A percentile compares a stretch with the other conserved stretches of the same genome.
Evolutionary conservation across 768 basidiomycete species (phyloP).

Genomic region (Tricholoma sp.): DNA sequence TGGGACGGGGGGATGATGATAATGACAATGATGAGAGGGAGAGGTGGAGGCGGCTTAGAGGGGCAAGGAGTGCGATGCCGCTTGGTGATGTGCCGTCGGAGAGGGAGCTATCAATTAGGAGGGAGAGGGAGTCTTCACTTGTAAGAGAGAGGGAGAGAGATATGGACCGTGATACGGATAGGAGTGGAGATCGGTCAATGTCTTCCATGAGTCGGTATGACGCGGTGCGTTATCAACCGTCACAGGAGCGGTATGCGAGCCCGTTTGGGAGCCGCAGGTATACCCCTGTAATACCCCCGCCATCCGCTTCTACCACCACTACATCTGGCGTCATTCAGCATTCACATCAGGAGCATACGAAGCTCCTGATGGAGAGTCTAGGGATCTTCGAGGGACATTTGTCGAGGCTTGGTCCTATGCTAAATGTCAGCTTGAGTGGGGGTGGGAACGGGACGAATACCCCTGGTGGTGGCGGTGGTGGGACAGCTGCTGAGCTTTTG

Average conservation of each 20-base stretch:
- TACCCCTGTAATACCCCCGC: not conserved
- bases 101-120: constrained; percentile 10
- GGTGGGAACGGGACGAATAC: not conserved
- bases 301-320: constrained; percentile 2
- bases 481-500: constrained; percentile 48
- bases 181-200: constrained; percentile 12
- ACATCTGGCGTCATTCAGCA: constrained; percentile 12
- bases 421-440: constrained; percentile 14
- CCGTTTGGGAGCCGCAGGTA: constrained; percentile 22
- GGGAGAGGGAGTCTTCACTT: constrained; percentile 6
- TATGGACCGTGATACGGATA: constrained; percentile 14
- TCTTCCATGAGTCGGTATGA: constrained; percentile 19
- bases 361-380: constrained; percentile 67
- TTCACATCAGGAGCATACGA: constrained; percentile 51
- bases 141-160: constrained; percentile 12
- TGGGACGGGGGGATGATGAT: constrained; percentile 20
- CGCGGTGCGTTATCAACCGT: not conserved
- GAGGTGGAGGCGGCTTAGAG: not conserved
- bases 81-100: constrained; percentile 2
- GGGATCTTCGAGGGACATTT: constrained; percentile 66
- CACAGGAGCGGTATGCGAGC: constrained; percentile 17
- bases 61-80: constrained; percentile 8
- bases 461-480: constrained; percentile 11
- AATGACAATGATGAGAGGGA: constrained; percentile 7
- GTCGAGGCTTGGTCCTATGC: constrained; percentile 36